Percentiles rank a stretch among this genome's conserved stretches.
Conservation (phyloP, 192 early-diverging fungal species). For the Spizellomyces sp. region DNA sequence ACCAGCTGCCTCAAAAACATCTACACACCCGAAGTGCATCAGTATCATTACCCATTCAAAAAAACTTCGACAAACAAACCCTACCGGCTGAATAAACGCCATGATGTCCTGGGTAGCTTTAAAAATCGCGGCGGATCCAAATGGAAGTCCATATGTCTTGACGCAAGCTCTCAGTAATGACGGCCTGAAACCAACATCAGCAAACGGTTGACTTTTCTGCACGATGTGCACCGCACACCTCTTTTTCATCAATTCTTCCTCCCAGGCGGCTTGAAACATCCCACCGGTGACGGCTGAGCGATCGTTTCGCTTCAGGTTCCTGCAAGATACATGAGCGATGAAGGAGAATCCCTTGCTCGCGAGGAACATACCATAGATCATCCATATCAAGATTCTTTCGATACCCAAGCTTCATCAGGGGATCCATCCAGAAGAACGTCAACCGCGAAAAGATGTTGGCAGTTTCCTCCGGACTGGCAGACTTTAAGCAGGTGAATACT, state of each 20-base stretch:
- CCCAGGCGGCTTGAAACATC: conserved; percentile 71
- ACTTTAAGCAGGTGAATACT: too few relatives aligned
- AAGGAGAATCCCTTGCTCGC: too few relatives aligned
- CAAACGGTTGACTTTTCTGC: not conserved
- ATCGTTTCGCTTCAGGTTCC: conserved; percentile 56
- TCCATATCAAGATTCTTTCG: conserved; percentile 70
- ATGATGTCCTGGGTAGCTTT: conserved; percentile 77
- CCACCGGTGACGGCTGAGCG: conserved; percentile 59
- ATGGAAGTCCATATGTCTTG: conserved; percentile 63
- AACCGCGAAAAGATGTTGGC: conserved; percentile 83
- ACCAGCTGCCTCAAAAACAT: conserved; percentile 68
- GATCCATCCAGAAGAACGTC: conserved; percentile 90
- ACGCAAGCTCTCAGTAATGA: conserved; percentile 70
- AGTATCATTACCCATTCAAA: too few relatives aligned
- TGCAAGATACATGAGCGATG: too few relatives aligned
- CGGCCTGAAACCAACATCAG: conserved; percentile 45
- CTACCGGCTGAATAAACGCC: conserved; percentile 72
- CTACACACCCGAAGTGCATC: too few relatives aligned
- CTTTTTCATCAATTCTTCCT: conserved; percentile 64
- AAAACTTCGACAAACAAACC: too few relatives aligned
- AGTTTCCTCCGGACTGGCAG: conserved; percentile 68
- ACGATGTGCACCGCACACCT: conserved; percentile 15
- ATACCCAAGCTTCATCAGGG: conserved; percentile 79
- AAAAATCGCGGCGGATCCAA: conserved; percentile 74
- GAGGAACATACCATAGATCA: conserved; percentile 62